These are phyloP conservation scores for Xerocomellus chrysenteron DNA, from an alignment of 768 basidiomycete genomes.

Conservation along the genomic window DNA sequence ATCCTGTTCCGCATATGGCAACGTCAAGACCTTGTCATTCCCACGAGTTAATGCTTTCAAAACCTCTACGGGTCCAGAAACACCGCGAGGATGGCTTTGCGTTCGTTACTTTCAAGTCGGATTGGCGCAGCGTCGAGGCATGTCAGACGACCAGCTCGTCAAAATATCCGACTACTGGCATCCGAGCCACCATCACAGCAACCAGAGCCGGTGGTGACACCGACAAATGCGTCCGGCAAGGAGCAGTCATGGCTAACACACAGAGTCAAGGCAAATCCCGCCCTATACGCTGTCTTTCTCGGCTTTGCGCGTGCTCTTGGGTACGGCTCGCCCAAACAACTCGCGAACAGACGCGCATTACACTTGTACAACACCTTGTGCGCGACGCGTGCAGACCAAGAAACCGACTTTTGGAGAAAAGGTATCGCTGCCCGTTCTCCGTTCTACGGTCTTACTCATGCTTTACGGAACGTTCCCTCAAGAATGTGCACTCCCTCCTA, in stretches of 20 bases:
- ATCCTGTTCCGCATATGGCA: too few relatives aligned
- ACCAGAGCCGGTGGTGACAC: neutral
- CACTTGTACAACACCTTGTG: conserved; percentile 58
- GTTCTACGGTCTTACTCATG: neutral
- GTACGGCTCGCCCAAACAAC: conserved; percentile 59
- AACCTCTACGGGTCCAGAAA: too few relatives aligned
- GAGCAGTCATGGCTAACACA: conserved; percentile 56
- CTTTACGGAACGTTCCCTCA: neutral
- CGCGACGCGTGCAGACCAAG: conserved; percentile 55
- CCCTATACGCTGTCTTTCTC: conserved; percentile 45
- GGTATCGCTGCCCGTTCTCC: conserved; percentile 39
- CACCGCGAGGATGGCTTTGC: conserved; percentile 13
- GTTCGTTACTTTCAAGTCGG: conserved; percentile 12
- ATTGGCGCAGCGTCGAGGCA: conserved; percentile 3
- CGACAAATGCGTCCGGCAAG: conserved; percentile 6
- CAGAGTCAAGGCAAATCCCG: conserved; percentile 50
- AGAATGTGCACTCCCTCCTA: conserved; percentile 87
- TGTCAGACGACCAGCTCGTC: conserved; percentile 8
- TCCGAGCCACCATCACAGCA: conserved; percentile 10
- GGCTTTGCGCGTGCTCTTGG: conserved; percentile 52
- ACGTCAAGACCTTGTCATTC: too few relatives aligned
- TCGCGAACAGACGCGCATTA: conserved; percentile 59
- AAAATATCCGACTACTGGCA: conserved; percentile 9
- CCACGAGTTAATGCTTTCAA: too few relatives aligned
- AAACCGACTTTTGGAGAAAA: conserved; percentile 61